Base-by-base conservation (phyloP, 139 green algal genomes). In the Picochlorum sp. region DNA sequence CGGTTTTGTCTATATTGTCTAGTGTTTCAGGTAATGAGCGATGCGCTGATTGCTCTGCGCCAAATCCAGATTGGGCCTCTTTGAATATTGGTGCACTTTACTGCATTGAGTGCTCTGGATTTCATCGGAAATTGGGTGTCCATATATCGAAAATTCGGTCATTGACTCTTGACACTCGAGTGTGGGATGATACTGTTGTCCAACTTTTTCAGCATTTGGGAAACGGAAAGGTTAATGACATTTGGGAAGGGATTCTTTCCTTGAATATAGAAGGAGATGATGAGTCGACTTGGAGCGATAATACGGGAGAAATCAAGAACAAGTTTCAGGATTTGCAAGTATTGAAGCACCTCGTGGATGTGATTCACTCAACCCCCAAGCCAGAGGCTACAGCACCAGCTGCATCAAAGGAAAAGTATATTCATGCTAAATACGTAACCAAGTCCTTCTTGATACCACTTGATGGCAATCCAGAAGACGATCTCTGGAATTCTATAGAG, bases 41-140 rank as follows among this genome's bases (percentile, higher is more conserved):
- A 5, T 97, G 89, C 61, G 81, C 68, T 13, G 89, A 96, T 74
- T 97, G 89, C 66, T 80, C 81, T 4, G 68, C 81, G 0, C 28
- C 64, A 0, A 72, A 85, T 35, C 90, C 90, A 2, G 85, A 94
- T 49, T 97, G 90, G 90, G 88, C 85, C 22, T 85, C 67, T 0
- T 64, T 97, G 24, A 95, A 97, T 68, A 68, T 96, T 13, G 87
- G 86, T 26, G 65, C 90, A 25, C 64, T 94, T 14, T 64, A 95
- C 49, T 97, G 90, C 69, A 96, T 97, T 29, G 76, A 91, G 62
- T 97, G 89, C 73, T 84, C 67, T 5, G 88, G 89, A 12, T 68
- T 91, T 32, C 89, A 96, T 71, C 76, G 89, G 16, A 75, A 87
- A 59, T 70, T 96, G 30, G 89, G 89, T 14, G 85, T 94, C 7